Evolutionary conservation across 2,329 filamentous ascomycete genomes (phyloP).

Genomic region (Curvularia spicifera): DNA sequence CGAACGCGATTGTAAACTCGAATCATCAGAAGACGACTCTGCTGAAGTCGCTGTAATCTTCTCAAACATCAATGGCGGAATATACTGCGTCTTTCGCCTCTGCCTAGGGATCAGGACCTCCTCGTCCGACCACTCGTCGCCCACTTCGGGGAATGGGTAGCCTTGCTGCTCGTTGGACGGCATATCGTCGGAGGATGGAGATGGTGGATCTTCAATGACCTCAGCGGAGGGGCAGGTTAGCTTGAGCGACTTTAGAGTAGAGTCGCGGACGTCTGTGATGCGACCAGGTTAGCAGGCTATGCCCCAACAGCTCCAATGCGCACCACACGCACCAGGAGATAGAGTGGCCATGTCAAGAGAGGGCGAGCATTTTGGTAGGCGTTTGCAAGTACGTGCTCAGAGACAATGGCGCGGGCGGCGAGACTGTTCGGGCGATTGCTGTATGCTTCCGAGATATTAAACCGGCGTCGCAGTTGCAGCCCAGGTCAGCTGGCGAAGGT

Average conservation of each 20-base stretch:
- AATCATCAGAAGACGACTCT: constrained; percentile 37
- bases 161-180: constrained; percentile 25
- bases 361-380: constrained; percentile 18
- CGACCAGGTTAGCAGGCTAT: constrained; percentile 31
- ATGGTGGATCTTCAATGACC: constrained; percentile 31
- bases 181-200: constrained; percentile 25
- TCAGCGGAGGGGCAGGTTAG: constrained; percentile 48
- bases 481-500: background rate
- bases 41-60: constrained; percentile 30
- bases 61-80: constrained; percentile 35
- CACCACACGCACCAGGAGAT: constrained; percentile 32
- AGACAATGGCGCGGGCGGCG: constrained; percentile 9
- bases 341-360: constrained; percentile 34
- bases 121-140: constrained; percentile 48
- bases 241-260: constrained; percentile 46
- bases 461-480: constrained; percentile 2
- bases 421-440: constrained; percentile 8
- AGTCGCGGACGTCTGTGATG: constrained; percentile 45
- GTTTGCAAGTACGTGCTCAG: constrained; percentile 8
- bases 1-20: constrained; percentile 33
- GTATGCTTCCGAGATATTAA: background rate
- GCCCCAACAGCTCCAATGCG: constrained; percentile 13
- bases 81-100: constrained; percentile 37
- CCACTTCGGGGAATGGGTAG: constrained; percentile 42
- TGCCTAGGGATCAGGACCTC: constrained; percentile 45